A percentile compares a stretch with the other conserved stretches of the same genome.
Evolutionary conservation across 1,284 basidiomycete species (phyloP).

Genomic region (Cutaneotrichosporon dermatis): DNA sequence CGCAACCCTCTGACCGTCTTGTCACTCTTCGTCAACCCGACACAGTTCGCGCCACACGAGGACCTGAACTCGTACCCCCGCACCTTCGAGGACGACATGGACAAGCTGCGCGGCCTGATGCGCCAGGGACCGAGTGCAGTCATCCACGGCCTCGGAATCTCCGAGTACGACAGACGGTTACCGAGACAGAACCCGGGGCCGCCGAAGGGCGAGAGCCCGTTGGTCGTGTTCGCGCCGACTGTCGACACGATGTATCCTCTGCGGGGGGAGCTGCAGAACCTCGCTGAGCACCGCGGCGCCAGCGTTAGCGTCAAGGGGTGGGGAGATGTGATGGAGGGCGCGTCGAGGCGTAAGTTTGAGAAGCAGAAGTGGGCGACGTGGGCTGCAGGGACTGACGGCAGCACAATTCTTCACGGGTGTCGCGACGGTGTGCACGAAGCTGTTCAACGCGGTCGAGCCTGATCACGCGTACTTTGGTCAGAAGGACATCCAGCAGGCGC

Average conservation of each 20-base stretch:
- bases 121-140: conserved; percentile 48
- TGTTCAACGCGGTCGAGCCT: conserved; percentile 92
- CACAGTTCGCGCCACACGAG: conserved; percentile 94
- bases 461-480: conserved; percentile 93
- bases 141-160: conserved; percentile 31
- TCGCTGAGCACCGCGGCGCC: conserved; percentile 73
- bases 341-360: conserved; percentile 41
- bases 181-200: conserved; percentile 5
- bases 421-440: conserved; percentile 88
- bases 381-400: conserved; percentile 35
- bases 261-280: conserved; percentile 73
- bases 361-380: no score
- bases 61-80: conserved; percentile 88
- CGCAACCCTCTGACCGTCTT: conserved; percentile 84
- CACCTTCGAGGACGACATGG: conserved; percentile 56
- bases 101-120: conserved; percentile 59
- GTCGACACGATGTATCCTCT: conserved; percentile 76
- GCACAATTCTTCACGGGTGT: conserved; percentile 96
- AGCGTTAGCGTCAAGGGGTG: conserved; percentile 88
- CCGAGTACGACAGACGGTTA: conserved; percentile 24
- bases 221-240: conserved; percentile 73
- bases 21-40: conserved; percentile 96
- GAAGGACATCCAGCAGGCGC: conserved; percentile 95
- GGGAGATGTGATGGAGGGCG: conserved; percentile 52
- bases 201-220: conserved; percentile 47